A percentile compares a stretch with the other conserved stretches of the same genome.
phyloP scores from a whole-genome alignment of 1,139 yeast species.

The Yamadazyma aaseri region DNA sequence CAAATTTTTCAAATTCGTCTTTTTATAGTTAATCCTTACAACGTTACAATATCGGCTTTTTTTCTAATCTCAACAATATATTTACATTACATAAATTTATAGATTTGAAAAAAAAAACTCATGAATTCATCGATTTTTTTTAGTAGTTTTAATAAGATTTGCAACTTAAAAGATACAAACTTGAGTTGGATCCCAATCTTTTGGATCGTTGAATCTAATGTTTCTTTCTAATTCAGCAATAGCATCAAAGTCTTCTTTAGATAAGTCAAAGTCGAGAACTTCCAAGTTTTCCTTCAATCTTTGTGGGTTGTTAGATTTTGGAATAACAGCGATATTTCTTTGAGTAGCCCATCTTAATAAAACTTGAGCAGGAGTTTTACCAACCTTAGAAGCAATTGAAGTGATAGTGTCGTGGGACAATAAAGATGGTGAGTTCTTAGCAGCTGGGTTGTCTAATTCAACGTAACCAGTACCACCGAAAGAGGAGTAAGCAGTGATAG shows the following conservation, averaged over 20 bases:
- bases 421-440: slow-evolving; percentile 50
- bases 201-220: slow-evolving; percentile 82
- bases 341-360: slow-evolving; percentile 82
- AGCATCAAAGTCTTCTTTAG: slow-evolving; percentile 51
- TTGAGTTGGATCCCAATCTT: slow-evolving; percentile 17
- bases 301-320: slow-evolving; percentile 66
- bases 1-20: too few species aligned
- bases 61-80: slow-evolving; percentile 4
- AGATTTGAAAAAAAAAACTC: slow-evolving; percentile 2
- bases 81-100: slow-evolving; percentile 2
- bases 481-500: slow-evolving; percentile 82
- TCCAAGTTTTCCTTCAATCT: slow-evolving; percentile 59
- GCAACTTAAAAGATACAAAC: slow-evolving; percentile 15
- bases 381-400: slow-evolving; percentile 53
- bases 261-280: slow-evolving; percentile 53
- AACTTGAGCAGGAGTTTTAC: slow-evolving; percentile 59
- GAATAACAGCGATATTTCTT: slow-evolving; percentile 68
- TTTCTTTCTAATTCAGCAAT: slow-evolving; percentile 60
- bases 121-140: slow-evolving; percentile 1
- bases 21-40: too few species aligned
- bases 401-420: slow-evolving; percentile 54
- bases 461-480: slow-evolving; percentile 75
- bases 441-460: slow-evolving; percentile 56
- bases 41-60: too few species aligned
- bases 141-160: background rate